Base-by-base conservation (phyloP, 495 filamentous ascomycete genomes). In the Penicillium ochrochloron region DNA sequence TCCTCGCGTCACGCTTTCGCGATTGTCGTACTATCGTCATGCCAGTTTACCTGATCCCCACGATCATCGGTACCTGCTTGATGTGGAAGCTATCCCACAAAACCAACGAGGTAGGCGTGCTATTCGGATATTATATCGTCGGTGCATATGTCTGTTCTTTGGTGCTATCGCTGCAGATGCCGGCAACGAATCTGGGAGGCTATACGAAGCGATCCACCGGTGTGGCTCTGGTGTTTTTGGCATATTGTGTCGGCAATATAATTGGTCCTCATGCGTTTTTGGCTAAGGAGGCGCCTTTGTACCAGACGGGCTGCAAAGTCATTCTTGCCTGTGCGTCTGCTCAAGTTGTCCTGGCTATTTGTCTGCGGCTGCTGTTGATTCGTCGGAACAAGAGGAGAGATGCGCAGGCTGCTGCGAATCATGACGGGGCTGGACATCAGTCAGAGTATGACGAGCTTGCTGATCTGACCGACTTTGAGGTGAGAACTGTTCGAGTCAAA, bases 181-280 rank as follows among this genome's bases (percentile, higher is more conserved):
- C 78, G 8, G 70, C 77, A 21, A 77, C 68, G 9, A 80, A 80
- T 60, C 64, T 77, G 1, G 75, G 73, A 53, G 77, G 78, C 11
- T 79, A 81, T 63, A 79, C 78, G 0, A 81, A 81, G 61, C 76
- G 76, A 48, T 68, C 70, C n/a, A 81, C 78, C 4, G 68, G 70
- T 57, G 73, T 73, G 21, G 77, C 75, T 1, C 52, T 79, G 46
- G 77, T 81, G 0, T 81, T 81, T 55, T 60, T 79, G 52, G 77
- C 74, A 5, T 79, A 79, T 64, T 79, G 77, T 44, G 64, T 68
- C 14, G 73, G 75, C 5, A 76, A 77, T 50, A 70, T 74, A 19
- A 73, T 77, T 60, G 72, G 76, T 1, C 76, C 76, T 1, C 76
- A 78, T 64, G 74, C 76, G 5, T 78, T 78, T 27, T 62, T 78